Conservation (phyloP, 768 basidiomycete species). For the Agrocybe praecox region DNA sequence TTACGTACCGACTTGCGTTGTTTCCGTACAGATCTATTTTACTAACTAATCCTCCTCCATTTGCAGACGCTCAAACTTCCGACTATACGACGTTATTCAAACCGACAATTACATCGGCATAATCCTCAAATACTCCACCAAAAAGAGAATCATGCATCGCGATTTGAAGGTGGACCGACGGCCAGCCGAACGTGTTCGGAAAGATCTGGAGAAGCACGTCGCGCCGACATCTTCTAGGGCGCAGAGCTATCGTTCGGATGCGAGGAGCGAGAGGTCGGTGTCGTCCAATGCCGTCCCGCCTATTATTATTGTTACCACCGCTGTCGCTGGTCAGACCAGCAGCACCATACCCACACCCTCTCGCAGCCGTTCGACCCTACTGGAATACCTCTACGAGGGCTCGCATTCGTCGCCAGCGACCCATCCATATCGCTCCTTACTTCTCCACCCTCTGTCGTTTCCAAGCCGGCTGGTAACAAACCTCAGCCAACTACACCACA, state of each 20-base stretch:
- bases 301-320: constrained; percentile 28
- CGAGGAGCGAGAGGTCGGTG: not conserved
- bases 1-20: too few relatives aligned
- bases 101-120: constrained; percentile 99
- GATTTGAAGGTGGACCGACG: constrained; percentile 73
- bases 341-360: constrained; percentile 25
- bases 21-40: too few relatives aligned
- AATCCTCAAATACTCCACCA: constrained; percentile 96
- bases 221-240: constrained; percentile 38
- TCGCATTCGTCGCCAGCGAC: constrained; percentile 41
- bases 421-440: constrained; percentile 31
- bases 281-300: not conserved
- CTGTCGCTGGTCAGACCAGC: not conserved
- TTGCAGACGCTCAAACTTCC: constrained; percentile 88
- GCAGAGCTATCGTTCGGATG: constrained; percentile 60
- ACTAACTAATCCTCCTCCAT: constrained; percentile 13
- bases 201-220: constrained; percentile 23
- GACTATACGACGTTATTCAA: constrained; percentile 97
- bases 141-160: constrained; percentile 98
- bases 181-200: constrained; percentile 22
- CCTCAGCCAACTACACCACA: not conserved
- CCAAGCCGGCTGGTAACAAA: not conserved
- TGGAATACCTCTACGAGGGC: constrained; percentile 70
- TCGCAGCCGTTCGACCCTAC: constrained; percentile 62
- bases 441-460: constrained; percentile 9